Evolutionary conservation across 345 rosid species (phyloP), one percentile per base, ranked within the genome.

Genomic region (Salix caprea): DNA sequence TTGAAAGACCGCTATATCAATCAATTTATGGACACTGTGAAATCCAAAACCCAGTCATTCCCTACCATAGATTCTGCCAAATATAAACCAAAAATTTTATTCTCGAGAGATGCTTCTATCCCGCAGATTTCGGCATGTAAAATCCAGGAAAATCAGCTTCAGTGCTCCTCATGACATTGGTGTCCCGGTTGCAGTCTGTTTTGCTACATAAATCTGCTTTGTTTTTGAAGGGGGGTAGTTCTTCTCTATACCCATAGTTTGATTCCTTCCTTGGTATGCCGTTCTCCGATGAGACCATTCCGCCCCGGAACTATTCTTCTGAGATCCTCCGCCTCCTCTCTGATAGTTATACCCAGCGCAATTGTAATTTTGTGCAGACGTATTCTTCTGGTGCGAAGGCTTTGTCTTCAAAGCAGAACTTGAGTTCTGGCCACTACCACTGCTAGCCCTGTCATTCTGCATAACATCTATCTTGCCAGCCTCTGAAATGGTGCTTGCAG

Each of bases 191-290:
- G 83, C 21, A 6, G 89, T 86, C 89, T 93, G 99, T 77, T 96
- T 96, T 69, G 96, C 99, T 76, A 96, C 99, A 80, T 96, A 96
- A 26, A 96, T 91, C 87, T 93, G 99, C 84, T 91, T 96, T 81
- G 86, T 82, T 85, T 91, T 93, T 62, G 89, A 84, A 77, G 90
- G 54, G 46, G 80, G 82, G 65, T 87, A 88, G 74, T 86, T 85
- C 86, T 86, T 95, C 40, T 95, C 99, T 36, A 87, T 82, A 58
- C 84, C 81, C 56, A 82, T 67, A 24, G 90, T 76, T 81, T 87
- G 96, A 76, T 87, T 92, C 85, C 95, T 87, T 40, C 92, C 93
- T 73, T 91, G 96, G 86, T 83, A 96, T 15, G 91, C 87, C 21
- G 82, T 82, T 78, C 98, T 88, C 7, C 90, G 87, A 71, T 92